Percentiles rank a stretch among this genome's conserved stretches.
Conservation (phyloP, 768 basidiomycete species). For the Podaxis sp. region DNA sequence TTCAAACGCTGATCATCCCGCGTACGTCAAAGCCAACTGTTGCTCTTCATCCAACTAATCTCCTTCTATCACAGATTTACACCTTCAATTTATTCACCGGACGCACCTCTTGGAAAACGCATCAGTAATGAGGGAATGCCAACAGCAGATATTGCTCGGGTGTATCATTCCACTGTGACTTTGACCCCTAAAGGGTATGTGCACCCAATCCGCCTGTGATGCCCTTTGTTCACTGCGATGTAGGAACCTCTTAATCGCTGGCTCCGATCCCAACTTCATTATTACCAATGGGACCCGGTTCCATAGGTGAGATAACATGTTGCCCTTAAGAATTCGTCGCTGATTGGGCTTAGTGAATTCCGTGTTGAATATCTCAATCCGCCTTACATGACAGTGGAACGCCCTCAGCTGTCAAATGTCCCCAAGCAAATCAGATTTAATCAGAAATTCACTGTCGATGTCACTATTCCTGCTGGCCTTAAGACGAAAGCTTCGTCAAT, state of each 20-base stretch:
- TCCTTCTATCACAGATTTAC: constrained; percentile 24
- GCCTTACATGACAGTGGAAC: constrained; percentile 37
- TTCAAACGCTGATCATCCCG: constrained; percentile 33
- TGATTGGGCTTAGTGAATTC: constrained; percentile 33
- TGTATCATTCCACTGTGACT: constrained; percentile 65
- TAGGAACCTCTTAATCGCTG: constrained; percentile 35
- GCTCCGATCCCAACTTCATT: constrained; percentile 44
- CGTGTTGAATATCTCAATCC: constrained; percentile 44
- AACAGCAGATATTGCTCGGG: constrained; percentile 43
- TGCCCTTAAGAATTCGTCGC: not conserved
- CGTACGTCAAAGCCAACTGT: constrained; percentile 19
- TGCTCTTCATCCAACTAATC: not conserved
- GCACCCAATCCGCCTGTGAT: not conserved
- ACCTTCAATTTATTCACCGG: constrained; percentile 50
- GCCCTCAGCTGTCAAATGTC: constrained; percentile 35
- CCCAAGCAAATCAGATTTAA: constrained; percentile 38
- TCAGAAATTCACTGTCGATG: constrained; percentile 32
- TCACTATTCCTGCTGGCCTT: constrained; percentile 30
- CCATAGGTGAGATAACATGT: constrained; percentile 21
- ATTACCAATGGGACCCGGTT: constrained; percentile 28
- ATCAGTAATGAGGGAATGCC: constrained; percentile 50
- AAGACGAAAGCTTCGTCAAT: constrained; percentile 23
- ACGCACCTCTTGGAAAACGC: constrained; percentile 40
- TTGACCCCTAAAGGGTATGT: constrained; percentile 54
- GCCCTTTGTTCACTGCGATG: not conserved